Conservation (phyloP, 108 stramenopile genomes). For the Skeletonema grethae region DNA sequence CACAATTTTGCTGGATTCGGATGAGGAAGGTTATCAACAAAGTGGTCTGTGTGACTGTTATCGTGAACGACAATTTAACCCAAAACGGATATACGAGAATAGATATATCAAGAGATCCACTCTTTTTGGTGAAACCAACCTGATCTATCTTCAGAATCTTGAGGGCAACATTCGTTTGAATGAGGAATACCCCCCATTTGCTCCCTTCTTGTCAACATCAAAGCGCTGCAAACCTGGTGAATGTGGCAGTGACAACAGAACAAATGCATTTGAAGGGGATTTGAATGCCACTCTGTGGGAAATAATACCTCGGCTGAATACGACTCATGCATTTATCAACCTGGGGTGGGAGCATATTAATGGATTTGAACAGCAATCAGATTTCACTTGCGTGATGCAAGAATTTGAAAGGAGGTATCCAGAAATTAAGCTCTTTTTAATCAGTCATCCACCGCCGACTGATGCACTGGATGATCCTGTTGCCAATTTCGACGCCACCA, state of each 20-base stretch:
- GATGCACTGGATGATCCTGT: not conserved
- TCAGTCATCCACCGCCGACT: not conserved
- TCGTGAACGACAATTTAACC: not conserved
- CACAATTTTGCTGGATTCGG: slow-evolving; percentile 1
- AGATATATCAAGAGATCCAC: slow-evolving; percentile 17
- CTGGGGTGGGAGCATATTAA: slow-evolving; percentile 11
- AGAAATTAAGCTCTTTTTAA: not conserved
- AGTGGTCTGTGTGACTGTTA: slow-evolving; percentile 19
- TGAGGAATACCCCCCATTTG: slow-evolving; percentile 2
- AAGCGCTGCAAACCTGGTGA: too few species aligned
- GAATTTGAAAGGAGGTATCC: not conserved
- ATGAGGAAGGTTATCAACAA: not conserved
- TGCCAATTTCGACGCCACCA: not conserved
- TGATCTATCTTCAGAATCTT: slow-evolving; percentile 17
- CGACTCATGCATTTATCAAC: slow-evolving; percentile 12
- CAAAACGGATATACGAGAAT: not conserved
- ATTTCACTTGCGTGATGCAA: not conserved
- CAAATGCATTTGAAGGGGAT: slow-evolving; percentile 7
- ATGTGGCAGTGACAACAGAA: too few species aligned
- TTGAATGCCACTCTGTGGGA: slow-evolving; percentile 15
- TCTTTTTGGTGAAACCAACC: slow-evolving; percentile 18
- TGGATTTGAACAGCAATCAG: not conserved
- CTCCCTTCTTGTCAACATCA: not conserved
- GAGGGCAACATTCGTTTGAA: not conserved
- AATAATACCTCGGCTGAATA: slow-evolving; percentile 11